These are phyloP conservation scores for Pseudogymnoascus sp. DNA, from an alignment of 2,329 filamentous ascomycete genomes.

Conservation along the genomic window DNA sequence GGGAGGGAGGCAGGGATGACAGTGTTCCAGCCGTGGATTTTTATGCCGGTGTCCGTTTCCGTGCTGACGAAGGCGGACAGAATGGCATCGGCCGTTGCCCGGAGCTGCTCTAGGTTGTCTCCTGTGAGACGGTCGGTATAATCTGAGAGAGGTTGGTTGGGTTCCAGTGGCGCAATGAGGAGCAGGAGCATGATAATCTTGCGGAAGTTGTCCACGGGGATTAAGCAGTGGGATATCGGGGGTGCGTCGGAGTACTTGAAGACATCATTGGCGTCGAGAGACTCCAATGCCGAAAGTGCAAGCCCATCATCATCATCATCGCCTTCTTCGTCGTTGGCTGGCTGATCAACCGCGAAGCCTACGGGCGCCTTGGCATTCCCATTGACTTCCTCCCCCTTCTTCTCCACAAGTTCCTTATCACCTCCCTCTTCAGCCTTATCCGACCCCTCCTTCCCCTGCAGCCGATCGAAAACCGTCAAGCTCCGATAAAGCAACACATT, in stretches of 20 bases:
- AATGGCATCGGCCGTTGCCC: conserved; percentile 54
- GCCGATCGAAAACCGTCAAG: conserved; percentile 60
- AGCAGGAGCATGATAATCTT: conserved; percentile 63
- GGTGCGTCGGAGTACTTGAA: conserved; percentile 44
- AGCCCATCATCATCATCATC: conserved; percentile 51
- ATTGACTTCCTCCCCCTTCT: conserved; percentile 30
- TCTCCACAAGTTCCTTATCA: conserved; percentile 1
- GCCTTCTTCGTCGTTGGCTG: conserved; percentile 33
- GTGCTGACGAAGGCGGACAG: conserved; percentile 57
- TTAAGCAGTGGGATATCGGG: conserved; percentile 54
- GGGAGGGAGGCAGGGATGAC: conserved; percentile 53
- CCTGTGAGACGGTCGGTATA: conserved; percentile 49
- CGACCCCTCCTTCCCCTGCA: conserved; percentile 27
- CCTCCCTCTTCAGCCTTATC: conserved; percentile 11
- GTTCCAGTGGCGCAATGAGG: conserved; percentile 53
- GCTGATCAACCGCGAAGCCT: conserved; percentile 36
- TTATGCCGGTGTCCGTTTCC: conserved; percentile 55
- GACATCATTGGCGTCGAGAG: conserved; percentile 55
- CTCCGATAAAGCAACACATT: conserved; percentile 61
- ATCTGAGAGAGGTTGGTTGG: conserved; percentile 55
- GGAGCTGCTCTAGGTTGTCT: conserved; percentile 48
- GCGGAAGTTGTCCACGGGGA: conserved; percentile 65
- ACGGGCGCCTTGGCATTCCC: conserved; percentile 16
- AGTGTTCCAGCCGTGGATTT: conserved; percentile 50
- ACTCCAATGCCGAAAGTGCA: conserved; percentile 59